Percentiles rank a stretch among this genome's conserved stretches.
Evolutionary conservation across 1,139 yeast species (phyloP).

Genomic region (Pichia kudriavzevii): DNA sequence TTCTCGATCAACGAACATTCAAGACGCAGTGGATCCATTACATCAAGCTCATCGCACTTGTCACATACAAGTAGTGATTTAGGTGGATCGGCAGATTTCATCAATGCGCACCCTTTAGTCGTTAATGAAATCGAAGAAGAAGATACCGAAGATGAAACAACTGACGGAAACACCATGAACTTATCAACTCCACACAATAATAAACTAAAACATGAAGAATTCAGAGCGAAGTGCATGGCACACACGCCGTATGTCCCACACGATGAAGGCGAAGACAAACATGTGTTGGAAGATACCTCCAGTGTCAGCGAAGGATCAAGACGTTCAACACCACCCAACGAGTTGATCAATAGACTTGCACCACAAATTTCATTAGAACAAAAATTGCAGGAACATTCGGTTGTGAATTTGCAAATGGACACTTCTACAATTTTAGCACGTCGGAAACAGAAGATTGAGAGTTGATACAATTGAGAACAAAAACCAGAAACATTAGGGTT

Average conservation of each 20-base stretch:
- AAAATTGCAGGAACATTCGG: constrained; percentile 11
- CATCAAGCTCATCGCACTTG: constrained; percentile 13
- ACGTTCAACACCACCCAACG: neutral
- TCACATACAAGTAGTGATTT: constrained; percentile 1
- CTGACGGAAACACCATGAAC: constrained; percentile 18
- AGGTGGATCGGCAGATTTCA: constrained; percentile 1
- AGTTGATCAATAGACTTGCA: neutral
- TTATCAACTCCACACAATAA: neutral
- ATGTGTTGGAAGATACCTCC: constrained; percentile 3
- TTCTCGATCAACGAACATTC: constrained; percentile 11
- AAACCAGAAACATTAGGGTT: no score
- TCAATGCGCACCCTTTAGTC: constrained; percentile 3
- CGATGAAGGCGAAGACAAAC: neutral
- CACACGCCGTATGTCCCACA: constrained; percentile 16
- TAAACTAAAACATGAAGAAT: constrained; percentile 5
- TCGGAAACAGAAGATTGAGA: constrained; percentile 30
- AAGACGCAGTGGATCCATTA: constrained; percentile 9
- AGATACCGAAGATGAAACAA: constrained; percentile 18
- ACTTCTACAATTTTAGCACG: constrained; percentile 57
- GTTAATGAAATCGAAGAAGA: constrained; percentile 6
- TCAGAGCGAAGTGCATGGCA: constrained; percentile 10
- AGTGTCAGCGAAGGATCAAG: constrained; percentile 5
- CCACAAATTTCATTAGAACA: constrained; percentile 8
- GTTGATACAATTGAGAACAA: no score
- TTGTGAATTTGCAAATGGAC: constrained; percentile 47